A percentile compares a stretch with the other conserved stretches of the same genome.
These are phyloP conservation scores for Trypethelium eluteriae DNA, from an alignment of 495 filamentous ascomycete species.

Conservation along the genomic window DNA sequence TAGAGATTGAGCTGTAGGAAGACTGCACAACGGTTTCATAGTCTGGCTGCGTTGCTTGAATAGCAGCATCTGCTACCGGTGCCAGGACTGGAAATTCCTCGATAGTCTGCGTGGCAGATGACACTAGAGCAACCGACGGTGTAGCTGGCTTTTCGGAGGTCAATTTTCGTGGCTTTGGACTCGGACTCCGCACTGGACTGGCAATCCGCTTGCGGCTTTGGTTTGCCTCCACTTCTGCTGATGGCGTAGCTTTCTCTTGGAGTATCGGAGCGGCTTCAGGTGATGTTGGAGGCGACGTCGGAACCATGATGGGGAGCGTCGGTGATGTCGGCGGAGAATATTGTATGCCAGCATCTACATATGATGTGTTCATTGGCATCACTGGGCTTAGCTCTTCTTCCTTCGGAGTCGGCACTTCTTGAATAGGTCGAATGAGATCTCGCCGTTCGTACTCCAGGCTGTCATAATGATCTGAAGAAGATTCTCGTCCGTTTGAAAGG, in stretches of 20 bases:
- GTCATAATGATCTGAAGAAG: constrained; percentile 6
- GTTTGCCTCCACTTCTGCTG: constrained; percentile 61
- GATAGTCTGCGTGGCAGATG: constrained; percentile 63
- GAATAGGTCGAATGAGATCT: constrained; percentile 7
- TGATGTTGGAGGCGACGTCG: background rate
- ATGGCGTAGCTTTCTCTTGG: constrained; percentile 26
- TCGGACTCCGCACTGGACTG: background rate
- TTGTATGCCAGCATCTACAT: constrained; percentile 71
- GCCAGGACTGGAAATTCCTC: constrained; percentile 44
- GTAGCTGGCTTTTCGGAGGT: background rate
- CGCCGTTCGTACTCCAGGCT: background rate
- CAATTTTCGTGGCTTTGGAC: background rate
- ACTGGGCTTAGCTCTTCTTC: constrained; percentile 3
- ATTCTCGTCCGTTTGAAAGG: constrained; percentile 16
- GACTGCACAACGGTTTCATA: background rate
- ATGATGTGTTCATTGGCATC: constrained; percentile 29
- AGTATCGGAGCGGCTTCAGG: background rate
- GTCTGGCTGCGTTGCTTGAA: background rate
- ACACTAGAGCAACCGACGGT: constrained; percentile 51
- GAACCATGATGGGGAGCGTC: constrained; percentile 31
- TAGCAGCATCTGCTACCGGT: background rate
- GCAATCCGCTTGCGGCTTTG: constrained; percentile 58
- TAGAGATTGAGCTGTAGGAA: constrained; percentile 45
- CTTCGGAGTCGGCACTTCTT: constrained; percentile 8
- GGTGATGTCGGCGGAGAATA: constrained; percentile 77